Evolutionary conservation across 164 flowering plant species (phyloP).

Genomic region (Tetracentron sinense): DNA sequence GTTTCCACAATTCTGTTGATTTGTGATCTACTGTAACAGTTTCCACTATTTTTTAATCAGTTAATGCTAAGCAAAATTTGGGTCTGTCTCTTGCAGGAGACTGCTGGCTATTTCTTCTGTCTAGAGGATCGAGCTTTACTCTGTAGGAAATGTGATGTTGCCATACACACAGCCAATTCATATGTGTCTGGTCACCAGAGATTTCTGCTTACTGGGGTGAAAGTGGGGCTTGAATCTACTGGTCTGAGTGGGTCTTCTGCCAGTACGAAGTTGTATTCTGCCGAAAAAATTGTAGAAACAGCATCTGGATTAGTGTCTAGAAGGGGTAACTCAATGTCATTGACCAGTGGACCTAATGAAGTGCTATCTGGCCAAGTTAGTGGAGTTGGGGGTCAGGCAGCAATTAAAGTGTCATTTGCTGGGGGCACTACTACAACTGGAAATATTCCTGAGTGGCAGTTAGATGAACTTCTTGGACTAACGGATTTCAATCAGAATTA

Average conservation of each 20-base stretch:
- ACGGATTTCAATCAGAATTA: conserved; percentile 46
- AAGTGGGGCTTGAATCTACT: conserved; percentile 68
- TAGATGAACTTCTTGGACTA: conserved; percentile 67
- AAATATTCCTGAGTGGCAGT: conserved; percentile 54
- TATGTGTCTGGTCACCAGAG: conserved; percentile 72
- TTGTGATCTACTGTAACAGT: no score
- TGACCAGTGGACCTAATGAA: conserved; percentile 23
- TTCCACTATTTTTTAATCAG: not conserved
- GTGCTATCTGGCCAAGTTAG: conserved; percentile 25
- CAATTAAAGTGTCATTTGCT: conserved; percentile 29
- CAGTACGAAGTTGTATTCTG: conserved; percentile 32
- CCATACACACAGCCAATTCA: conserved; percentile 71
- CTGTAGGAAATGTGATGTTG: conserved; percentile 84
- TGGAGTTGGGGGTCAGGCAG: conserved; percentile 26
- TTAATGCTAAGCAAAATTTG: no score
- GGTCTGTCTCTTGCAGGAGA: conserved; percentile 47
- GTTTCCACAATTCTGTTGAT: no score
- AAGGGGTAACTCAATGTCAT: conserved; percentile 21
- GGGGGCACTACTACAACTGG: conserved; percentile 58
- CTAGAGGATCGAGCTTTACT: conserved; percentile 89
- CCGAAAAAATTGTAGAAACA: conserved; percentile 24
- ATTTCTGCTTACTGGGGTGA: conserved; percentile 89
- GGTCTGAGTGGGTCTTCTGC: conserved; percentile 41
- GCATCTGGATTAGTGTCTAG: conserved; percentile 22
- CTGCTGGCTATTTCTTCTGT: conserved; percentile 84